Conservation (phyloP, 331 rosid genomes). For the Telfairia occidentalis region DNA sequence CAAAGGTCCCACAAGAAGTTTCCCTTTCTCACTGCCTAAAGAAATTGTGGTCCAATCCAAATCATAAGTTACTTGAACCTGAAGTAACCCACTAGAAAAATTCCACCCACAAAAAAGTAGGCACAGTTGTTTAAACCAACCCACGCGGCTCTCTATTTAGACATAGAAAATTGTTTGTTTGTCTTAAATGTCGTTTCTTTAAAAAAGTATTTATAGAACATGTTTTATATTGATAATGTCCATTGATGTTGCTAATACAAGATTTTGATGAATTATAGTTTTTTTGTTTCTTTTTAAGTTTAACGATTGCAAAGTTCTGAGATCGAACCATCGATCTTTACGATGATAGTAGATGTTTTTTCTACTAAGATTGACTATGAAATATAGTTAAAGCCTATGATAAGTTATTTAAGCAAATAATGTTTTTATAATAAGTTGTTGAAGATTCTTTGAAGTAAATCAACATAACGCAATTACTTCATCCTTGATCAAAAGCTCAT, state of each 20-base stretch:
- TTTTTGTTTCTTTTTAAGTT: too few species aligned
- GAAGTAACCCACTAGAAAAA: background rate
- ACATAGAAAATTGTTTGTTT: background rate
- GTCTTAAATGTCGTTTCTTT: background rate
- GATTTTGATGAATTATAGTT: background rate
- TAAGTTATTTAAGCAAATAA: background rate
- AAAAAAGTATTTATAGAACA: background rate
- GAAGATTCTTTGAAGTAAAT: background rate
- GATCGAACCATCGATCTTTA: too few species aligned
- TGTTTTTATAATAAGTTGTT: background rate
- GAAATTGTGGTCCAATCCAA: background rate
- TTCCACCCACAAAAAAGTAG: background rate
- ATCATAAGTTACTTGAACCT: slow-evolving; percentile 2
- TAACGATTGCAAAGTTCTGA: too few species aligned
- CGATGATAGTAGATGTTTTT: too few species aligned
- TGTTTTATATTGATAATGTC: background rate
- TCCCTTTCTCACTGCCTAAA: background rate
- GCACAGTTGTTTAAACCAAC: background rate
- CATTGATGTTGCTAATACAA: background rate
- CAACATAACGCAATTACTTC: too few species aligned
- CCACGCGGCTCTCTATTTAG: background rate
- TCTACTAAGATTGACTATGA: too few species aligned
- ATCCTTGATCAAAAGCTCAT: too few species aligned
- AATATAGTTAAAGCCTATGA: background rate
- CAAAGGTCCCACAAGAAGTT: background rate